Evolutionary conservation across 345 rosid genomes (phyloP).

Genomic region (Salix dunnii): DNA sequence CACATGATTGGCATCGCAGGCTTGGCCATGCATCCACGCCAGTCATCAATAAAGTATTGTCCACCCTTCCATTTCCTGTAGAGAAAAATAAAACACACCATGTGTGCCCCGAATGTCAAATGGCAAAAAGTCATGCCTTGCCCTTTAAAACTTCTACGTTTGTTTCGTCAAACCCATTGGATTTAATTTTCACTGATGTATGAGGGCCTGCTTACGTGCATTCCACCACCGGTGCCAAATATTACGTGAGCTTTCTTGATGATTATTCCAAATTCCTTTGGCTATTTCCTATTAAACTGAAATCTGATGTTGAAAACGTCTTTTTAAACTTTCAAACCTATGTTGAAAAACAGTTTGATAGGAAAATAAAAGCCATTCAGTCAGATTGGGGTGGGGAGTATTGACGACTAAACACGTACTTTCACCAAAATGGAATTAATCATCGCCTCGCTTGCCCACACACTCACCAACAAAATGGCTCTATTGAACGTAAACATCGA

Average conservation of each 20-base stretch:
- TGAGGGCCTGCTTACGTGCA: rapidly evolving
- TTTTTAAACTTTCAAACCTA: too few relatives aligned
- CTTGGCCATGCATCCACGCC: not conserved
- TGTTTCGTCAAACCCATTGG: not conserved
- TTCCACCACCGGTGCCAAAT: not conserved
- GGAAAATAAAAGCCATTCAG: not conserved
- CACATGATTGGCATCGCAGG: not conserved
- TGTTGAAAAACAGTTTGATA: not conserved
- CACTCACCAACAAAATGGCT: too few relatives aligned
- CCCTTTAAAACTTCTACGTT: too few relatives aligned
- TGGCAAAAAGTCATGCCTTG: not conserved
- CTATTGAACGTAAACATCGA: too few relatives aligned
- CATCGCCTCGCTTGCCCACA: too few relatives aligned
- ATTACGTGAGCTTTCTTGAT: not conserved
- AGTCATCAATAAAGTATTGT: too few relatives aligned
- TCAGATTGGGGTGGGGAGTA: too few relatives aligned
- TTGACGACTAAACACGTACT: too few relatives aligned
- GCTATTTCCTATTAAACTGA: not conserved
- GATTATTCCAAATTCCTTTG: not conserved
- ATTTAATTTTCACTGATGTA: not conserved
- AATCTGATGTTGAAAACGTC: not conserved
- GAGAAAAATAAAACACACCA: too few relatives aligned
- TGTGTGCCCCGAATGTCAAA: not conserved
- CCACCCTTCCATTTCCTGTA: not conserved
- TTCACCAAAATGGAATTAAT: too few relatives aligned